phyloP scores from a whole-genome alignment of 116 monocot genomes.

The Iris pallida region DNA sequence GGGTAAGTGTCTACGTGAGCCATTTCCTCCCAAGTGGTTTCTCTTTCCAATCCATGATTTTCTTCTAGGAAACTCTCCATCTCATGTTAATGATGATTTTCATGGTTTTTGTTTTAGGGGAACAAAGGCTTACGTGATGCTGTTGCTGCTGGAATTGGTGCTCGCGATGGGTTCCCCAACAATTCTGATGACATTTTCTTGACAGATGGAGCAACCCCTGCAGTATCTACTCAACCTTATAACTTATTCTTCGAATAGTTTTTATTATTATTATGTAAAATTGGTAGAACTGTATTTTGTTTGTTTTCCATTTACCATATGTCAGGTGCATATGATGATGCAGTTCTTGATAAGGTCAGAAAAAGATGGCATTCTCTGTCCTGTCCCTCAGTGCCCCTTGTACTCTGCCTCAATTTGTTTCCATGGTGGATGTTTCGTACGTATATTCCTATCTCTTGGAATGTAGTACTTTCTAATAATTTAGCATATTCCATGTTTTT shows the following conservation, averaged over 20 bases:
- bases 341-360: constrained; percentile 78
- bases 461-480: too few relatives aligned
- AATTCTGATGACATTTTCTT: constrained; percentile 81
- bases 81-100: too few relatives aligned
- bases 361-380: constrained; percentile 88
- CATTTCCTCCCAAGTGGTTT: too few relatives aligned
- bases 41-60: too few relatives aligned
- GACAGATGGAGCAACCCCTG: constrained; percentile 84
- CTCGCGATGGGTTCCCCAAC: constrained; percentile 74
- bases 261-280: background rate
- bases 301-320: background rate
- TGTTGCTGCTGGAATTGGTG: constrained; percentile 73
- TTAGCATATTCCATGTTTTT: too few relatives aligned
- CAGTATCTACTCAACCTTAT: constrained; percentile 25
- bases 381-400: constrained; percentile 81
- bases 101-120: constrained; percentile 36
- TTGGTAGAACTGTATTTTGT: background rate
- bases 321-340: constrained; percentile 93
- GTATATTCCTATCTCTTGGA: background rate
- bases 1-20: constrained; percentile 15
- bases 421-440: constrained; percentile 84
- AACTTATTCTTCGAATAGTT: background rate
- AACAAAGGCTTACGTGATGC: constrained; percentile 69
- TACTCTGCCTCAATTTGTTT: constrained; percentile 90
- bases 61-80: too few relatives aligned